Conservation (phyloP, 2,329 filamentous ascomycete species). For the Aureobasidium mangrovei region DNA sequence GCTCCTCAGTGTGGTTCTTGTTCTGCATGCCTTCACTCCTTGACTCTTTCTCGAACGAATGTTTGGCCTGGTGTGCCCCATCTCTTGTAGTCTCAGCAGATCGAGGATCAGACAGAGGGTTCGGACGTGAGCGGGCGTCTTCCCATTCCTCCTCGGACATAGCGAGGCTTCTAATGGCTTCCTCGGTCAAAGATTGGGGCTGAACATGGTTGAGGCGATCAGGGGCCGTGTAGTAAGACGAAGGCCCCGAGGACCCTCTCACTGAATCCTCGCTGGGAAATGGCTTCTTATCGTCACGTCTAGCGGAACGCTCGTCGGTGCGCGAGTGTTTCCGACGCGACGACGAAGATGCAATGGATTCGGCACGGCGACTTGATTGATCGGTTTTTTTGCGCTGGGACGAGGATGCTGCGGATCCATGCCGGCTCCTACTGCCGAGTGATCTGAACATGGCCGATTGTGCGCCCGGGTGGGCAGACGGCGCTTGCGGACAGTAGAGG, state of each 20-base stretch:
- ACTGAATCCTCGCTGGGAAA: conserved; percentile 20
- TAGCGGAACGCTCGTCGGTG: conserved; percentile 18
- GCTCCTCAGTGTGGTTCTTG: not conserved
- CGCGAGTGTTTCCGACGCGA: conserved; percentile 27
- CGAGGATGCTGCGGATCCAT: conserved; percentile 23
- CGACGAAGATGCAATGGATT: conserved; percentile 29
- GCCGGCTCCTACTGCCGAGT: conserved; percentile 25
- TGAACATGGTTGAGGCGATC: not conserved
- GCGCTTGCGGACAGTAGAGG: not conserved
- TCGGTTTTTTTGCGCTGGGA: conserved; percentile 22
- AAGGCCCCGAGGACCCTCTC: conserved; percentile 24
- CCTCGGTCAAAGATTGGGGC: conserved; percentile 26
- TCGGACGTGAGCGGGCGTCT: conserved; percentile 15
- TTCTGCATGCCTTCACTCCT: not conserved
- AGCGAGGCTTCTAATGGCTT: conserved; percentile 25
- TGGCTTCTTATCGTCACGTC: conserved; percentile 19
- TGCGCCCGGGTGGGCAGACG: not conserved
- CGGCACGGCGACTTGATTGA: conserved; percentile 24
- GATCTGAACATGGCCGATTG: conserved; percentile 16
- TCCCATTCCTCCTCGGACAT: conserved; percentile 24
- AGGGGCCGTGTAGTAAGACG: conserved; percentile 32
- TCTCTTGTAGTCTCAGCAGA: not conserved
- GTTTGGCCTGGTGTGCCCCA: not conserved
- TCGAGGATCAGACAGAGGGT: not conserved
- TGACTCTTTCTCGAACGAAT: not conserved